Evolutionary conservation across 768 basidiomycete species (phyloP), one percentile per base, ranked within the genome.

Genomic region (Leccinum ochraceum): DNA sequence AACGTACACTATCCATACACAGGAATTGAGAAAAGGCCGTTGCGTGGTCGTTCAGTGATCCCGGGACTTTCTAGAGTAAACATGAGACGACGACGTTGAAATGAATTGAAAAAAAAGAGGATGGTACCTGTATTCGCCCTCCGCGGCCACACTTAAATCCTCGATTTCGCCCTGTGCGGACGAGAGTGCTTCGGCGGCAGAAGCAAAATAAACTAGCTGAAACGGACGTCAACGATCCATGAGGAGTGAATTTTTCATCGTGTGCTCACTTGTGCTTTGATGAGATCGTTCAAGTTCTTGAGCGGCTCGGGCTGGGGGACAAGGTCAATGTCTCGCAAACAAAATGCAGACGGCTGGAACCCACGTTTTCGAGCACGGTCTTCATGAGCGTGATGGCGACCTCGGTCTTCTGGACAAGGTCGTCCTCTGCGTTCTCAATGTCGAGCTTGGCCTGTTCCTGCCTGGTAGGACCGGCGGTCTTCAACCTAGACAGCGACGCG

Each of bases 331-430:
- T 42, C 6, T 22, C 5, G 44, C 20, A 8, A 57, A 52, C 9
- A 53, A 14, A 39, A 30, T 6, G 22, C 8, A 48, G 24, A 22
- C 3, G 14, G 16, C 11, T 0, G 22, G 22, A 22, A 22, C 22
- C 22, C 22, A 22, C 22, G 22, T 22, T 22, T 22, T 22, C 22
- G 22, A 22, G 22, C 22, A 22, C 22, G 22, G 22, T 22, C 22
- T 22, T 22, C 22, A 22, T 22, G 22, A 22, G 22, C 22, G 22
- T 22, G 22, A 22, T 22, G 22, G 95, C 96, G 30, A 95, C 90
- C 75, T 99, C 97, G 24, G 97, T 99, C 81, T 94, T 94, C 74
- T 95, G 95, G 6, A 98, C 96, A 34, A 98, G 85, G 75, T 95
- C 94, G 73, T 99, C 97, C 68, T 94, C 92, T 9, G 92, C 91